Conservation (phyloP, 2,329 filamentous ascomycete species). For the Cladobotryum mycophilum region DNA sequence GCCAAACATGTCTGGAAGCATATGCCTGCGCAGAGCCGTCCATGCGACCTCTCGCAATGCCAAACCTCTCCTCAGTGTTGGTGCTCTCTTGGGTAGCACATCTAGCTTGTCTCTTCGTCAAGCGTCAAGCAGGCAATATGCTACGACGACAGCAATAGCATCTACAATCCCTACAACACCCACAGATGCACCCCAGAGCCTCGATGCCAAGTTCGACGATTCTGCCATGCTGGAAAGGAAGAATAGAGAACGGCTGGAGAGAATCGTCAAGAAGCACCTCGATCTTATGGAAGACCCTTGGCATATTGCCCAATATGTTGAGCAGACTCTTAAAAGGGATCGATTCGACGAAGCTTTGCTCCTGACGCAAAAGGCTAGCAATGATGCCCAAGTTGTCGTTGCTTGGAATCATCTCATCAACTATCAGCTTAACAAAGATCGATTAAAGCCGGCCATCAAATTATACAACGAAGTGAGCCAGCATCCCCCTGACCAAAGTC, state of each 20-base stretch:
- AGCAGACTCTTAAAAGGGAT: slow-evolving; percentile 50
- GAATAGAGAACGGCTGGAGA: slow-evolving; percentile 25
- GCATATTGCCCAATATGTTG: slow-evolving; percentile 64
- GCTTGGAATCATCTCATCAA: slow-evolving; percentile 85
- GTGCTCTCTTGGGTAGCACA: neutral
- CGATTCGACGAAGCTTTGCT: slow-evolving; percentile 61
- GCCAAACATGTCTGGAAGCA: slow-evolving; percentile 2
- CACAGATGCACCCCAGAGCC: slow-evolving; percentile 18
- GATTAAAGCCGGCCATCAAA: slow-evolving; percentile 62
- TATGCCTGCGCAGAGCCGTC: slow-evolving; percentile 22
- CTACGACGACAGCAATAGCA: slow-evolving; percentile 7
- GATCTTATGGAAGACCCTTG: slow-evolving; percentile 62
- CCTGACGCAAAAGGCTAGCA: slow-evolving; percentile 64
- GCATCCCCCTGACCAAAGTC: neutral
- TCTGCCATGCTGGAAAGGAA: slow-evolving; percentile 14
- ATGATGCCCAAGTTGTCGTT: slow-evolving; percentile 57
- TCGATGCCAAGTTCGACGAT: slow-evolving; percentile 15
- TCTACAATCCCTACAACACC: slow-evolving; percentile 2
- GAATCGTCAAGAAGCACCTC: slow-evolving; percentile 49
- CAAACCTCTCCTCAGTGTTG: neutral
- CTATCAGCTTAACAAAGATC: slow-evolving; percentile 56
- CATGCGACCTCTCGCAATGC: slow-evolving; percentile 12
- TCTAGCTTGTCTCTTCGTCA: slow-evolving; percentile 9
- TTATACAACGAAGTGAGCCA: slow-evolving; percentile 75
- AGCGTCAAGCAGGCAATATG: slow-evolving; percentile 14